phyloP scores from a whole-genome alignment of 768 basidiomycete genomes.

The Tylopilus plumbeoviolaceoides region DNA sequence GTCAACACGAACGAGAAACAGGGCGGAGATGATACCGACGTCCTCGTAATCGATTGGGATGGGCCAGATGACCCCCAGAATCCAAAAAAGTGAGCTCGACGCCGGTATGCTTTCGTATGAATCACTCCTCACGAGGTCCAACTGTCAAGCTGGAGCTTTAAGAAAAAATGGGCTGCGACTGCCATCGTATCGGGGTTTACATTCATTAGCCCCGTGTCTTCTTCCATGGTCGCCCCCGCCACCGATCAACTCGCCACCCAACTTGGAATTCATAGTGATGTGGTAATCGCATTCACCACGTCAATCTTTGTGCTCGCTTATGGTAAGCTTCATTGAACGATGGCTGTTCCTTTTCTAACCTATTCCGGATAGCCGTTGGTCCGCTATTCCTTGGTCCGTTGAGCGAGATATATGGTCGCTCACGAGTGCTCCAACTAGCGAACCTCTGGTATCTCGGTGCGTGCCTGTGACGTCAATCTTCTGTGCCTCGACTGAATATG shows the following conservation, averaged over 20 bases:
- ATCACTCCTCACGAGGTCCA: neutral
- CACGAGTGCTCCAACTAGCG: slow-evolving; percentile 53
- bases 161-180: slow-evolving; percentile 61
- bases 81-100: slow-evolving; percentile 48
- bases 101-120: neutral
- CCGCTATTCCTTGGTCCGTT: slow-evolving; percentile 52
- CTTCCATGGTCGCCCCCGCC: slow-evolving; percentile 73
- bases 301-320: slow-evolving; percentile 61
- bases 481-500: neutral
- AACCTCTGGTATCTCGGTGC: slow-evolving; percentile 67
- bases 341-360: neutral
- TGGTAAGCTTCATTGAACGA: slow-evolving; percentile 32
- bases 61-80: slow-evolving; percentile 55
- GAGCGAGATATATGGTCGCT: slow-evolving; percentile 69
- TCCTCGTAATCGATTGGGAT: slow-evolving; percentile 44
- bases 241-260: slow-evolving; percentile 43
- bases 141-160: slow-evolving; percentile 49
- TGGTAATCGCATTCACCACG: slow-evolving; percentile 51
- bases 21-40: neutral
- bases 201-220: slow-evolving; percentile 65
- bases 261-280: slow-evolving; percentile 52
- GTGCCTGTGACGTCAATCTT: neutral
- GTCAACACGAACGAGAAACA: neutral
- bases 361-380: slow-evolving; percentile 15
- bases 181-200: slow-evolving; percentile 60